Evolutionary conservation across 768 basidiomycete genomes (phyloP), one percentile per base, ranked within the genome.

Genomic region (Dentipellis sp.): DNA sequence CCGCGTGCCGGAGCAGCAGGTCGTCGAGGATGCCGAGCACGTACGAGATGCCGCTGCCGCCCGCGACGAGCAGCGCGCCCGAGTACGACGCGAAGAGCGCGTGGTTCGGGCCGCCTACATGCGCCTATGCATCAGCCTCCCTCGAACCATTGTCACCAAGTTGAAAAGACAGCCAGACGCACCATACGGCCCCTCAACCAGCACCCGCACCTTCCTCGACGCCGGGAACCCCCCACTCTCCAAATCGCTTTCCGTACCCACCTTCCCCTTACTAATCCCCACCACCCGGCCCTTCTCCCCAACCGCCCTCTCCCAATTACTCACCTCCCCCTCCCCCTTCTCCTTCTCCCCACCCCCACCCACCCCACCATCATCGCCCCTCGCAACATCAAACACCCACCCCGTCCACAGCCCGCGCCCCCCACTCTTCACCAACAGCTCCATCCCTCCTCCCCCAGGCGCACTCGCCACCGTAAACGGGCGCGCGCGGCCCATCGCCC

Each of bases 21-120:
- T 84, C 81, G 37, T 78, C 74, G 6, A 80, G 73, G n/a, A 75
- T 65, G 14, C 72, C 66, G 21, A 84, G 72, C 2, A 74, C 72
- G 61, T 80, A 81, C 0, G 84, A 78, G 66, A 86, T 78, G 3
- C 84, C 84, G 19, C 77, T 78, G 10, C 84, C 84, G 10, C 81
- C 83, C 5, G 78, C 78, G 42, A 83, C 66, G 57, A 86, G 72
- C 57, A 84, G 58, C 10, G 79, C 76, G 0, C 76, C 75, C 0
- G 80, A 77, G 69, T 76, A 83, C 42, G 74, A 75, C 1, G 73
- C 64, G 53, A 77, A 71, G 16, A 84, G 62, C 0, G 73, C 70
- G 59, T 82, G 74, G 10, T 78, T 68, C 36, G 73, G 59, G 39
- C 75, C 73, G 58, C 78, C 69, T 75, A 62, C 49, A 16, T 39